Conservation (phyloP, 208 protist species). For the Kentomonas sorsogonicus region DNA sequence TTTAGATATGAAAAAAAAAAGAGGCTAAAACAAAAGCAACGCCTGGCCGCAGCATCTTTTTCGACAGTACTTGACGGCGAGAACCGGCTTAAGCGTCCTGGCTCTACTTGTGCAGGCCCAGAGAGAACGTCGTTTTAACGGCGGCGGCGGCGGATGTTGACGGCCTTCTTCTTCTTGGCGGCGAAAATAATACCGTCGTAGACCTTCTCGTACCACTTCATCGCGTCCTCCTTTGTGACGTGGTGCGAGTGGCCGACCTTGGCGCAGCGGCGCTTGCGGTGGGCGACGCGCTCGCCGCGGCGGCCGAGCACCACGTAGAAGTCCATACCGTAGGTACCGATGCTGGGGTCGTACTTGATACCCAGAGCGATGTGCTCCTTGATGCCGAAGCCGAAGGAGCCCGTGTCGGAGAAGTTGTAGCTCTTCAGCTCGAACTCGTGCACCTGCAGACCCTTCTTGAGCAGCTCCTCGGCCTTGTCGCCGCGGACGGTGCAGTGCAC, state of each 20-base stretch:
- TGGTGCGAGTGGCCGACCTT: conserved; percentile 93
- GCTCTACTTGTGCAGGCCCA: not conserved
- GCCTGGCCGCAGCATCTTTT: no score
- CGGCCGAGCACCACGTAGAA: conserved; percentile 98
- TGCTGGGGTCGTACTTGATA: conserved; percentile 99
- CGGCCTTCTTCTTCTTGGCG: conserved; percentile 94
- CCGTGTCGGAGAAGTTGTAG: conserved; percentile 95
- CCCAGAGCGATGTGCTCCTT: conserved; percentile 99
- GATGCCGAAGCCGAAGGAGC: conserved; percentile 99
- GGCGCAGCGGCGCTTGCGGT: conserved; percentile 77
- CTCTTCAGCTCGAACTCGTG: conserved; percentile 99
- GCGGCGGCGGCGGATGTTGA: conserved; percentile 98
- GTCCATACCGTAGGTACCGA: conserved; percentile 98
- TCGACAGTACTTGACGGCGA: no score
- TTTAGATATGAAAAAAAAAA: no score
- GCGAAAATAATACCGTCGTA: conserved; percentile 97
- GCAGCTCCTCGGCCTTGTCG: conserved; percentile 98
- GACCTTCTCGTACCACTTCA: conserved; percentile 99
- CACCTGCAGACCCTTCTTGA: conserved; percentile 98
- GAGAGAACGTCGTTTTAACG: conserved; percentile 67
- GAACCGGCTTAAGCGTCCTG: not conserved
- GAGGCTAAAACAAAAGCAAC: no score
- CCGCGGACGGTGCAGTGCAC: conserved; percentile 98
- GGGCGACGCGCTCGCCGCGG: conserved; percentile 94
- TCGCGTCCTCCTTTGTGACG: conserved; percentile 96